phyloP scores from a whole-genome alignment of 352 stramenopile genomes.

The Phytopythium mirpurense region DNA sequence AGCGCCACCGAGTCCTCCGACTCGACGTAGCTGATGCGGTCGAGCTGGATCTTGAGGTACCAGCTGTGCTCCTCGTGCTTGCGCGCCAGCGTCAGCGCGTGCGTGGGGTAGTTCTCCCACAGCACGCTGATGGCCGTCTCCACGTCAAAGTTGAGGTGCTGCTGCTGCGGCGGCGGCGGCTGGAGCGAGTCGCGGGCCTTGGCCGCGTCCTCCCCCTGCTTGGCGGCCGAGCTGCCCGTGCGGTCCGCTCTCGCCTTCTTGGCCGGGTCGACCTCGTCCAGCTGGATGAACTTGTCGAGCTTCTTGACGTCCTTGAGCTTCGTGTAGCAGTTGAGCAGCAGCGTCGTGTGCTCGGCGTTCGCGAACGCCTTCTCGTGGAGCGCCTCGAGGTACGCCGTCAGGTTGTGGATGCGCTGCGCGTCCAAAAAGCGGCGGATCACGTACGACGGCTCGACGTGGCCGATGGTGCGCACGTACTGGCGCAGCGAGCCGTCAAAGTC shows the following conservation, averaged over 20 bases:
- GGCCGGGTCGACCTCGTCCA: slow-evolving; percentile 65
- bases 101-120: slow-evolving; percentile 90
- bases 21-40: slow-evolving; percentile 86
- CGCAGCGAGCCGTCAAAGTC: slow-evolving; percentile 94
- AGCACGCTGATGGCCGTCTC: slow-evolving; percentile 91
- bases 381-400: slow-evolving; percentile 96
- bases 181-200: slow-evolving; percentile 9
- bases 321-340: slow-evolving; percentile 95
- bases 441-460: slow-evolving; percentile 96
- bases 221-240: slow-evolving; percentile 13
- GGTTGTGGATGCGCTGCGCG: slow-evolving; percentile 94
- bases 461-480: slow-evolving; percentile 97
- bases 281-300: slow-evolving; percentile 89
- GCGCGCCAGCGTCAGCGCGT: slow-evolving; percentile 86
- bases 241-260: slow-evolving; percentile 18
- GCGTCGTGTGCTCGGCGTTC: slow-evolving; percentile 90
- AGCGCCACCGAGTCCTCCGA: slow-evolving; percentile 65
- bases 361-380: slow-evolving; percentile 90
- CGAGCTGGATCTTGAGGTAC: slow-evolving; percentile 92
- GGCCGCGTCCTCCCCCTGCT: slow-evolving; percentile 18
- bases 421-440: slow-evolving; percentile 98
- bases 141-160: slow-evolving; percentile 82
- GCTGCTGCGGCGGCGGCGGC: slow-evolving; percentile 9
- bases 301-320: slow-evolving; percentile 94
- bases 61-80: slow-evolving; percentile 89